phyloP scores from a whole-genome alignment of 2,329 filamentous ascomycete species.

The Ceratocystis smalleyi region DNA sequence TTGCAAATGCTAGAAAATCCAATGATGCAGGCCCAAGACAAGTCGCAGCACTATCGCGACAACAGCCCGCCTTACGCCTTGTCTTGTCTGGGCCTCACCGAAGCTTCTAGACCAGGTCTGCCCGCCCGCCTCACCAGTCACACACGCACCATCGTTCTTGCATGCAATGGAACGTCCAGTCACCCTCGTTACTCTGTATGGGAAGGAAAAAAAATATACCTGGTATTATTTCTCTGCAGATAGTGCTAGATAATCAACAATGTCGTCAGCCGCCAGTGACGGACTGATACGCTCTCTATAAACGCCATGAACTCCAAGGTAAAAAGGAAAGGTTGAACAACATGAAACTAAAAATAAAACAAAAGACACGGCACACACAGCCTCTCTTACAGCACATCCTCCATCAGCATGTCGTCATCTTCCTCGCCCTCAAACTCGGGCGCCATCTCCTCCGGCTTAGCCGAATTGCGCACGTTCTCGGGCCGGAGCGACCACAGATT shows the following conservation, averaged over 20 bases:
- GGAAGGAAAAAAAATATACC: neutral
- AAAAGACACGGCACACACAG: neutral
- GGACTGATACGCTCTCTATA: neutral
- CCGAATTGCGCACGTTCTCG: conserved; percentile 38
- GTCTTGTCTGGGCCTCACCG: neutral
- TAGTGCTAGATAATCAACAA: neutral
- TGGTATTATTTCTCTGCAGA: neutral
- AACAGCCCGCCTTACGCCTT: neutral
- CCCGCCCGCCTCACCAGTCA: too few relatives aligned
- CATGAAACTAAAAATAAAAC: neutral
- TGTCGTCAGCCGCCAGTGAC: neutral
- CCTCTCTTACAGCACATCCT: conserved; percentile 42
- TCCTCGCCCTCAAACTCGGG: conserved; percentile 45
- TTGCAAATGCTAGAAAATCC: neutral
- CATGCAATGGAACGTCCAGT: neutral
- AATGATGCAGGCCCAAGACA: neutral
- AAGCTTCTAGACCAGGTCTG: neutral
- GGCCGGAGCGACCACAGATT: conserved; percentile 71
- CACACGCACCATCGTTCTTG: neutral
- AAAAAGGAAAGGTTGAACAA: neutral
- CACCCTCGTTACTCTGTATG: neutral
- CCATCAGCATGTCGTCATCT: conserved; percentile 56
- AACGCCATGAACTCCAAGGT: conserved; percentile 9
- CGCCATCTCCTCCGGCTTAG: conserved; percentile 25
- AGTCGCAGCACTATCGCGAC: neutral